phyloP scores from a whole-genome alignment of 352 stramenopile genomes.

The Phytophthora hibernalis region DNA sequence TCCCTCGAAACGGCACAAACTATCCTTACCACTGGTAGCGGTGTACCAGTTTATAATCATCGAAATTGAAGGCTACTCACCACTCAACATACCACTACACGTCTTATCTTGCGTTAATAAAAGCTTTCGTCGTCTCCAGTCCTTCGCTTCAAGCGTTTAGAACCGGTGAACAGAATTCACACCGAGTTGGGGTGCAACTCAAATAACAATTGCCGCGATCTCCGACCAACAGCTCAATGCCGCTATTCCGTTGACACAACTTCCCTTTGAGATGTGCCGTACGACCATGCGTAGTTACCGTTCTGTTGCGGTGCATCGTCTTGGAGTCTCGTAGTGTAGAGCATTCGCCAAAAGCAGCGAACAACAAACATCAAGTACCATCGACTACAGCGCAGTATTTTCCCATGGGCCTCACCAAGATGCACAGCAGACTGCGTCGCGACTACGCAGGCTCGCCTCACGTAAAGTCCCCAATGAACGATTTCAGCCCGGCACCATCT shows the following conservation, averaged over 20 bases:
- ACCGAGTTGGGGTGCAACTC: too few species aligned
- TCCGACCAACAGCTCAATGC: background rate
- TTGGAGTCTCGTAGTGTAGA: background rate
- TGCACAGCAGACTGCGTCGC: background rate
- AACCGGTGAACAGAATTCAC: too few species aligned
- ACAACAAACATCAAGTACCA: background rate
- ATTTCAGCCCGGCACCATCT: constrained; percentile 1
- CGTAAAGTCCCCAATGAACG: background rate
- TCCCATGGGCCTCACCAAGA: background rate
- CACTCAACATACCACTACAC: too few species aligned
- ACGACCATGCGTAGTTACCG: too few species aligned
- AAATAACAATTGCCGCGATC: background rate
- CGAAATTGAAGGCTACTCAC: too few species aligned
- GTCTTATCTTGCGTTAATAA: too few species aligned
- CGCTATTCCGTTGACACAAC: background rate
- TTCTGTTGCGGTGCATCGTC: background rate
- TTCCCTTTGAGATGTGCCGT: background rate
- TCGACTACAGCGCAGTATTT: background rate
- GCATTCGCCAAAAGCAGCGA: background rate
- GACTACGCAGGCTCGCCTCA: background rate
- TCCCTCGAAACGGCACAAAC: too few species aligned
- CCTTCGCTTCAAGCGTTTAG: too few species aligned
- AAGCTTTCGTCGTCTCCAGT: too few species aligned
- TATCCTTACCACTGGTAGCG: too few species aligned
- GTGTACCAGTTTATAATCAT: too few species aligned